phyloP scores from a whole-genome alignment of 148 eudicot species.

The Vaccinium vitisidaea region DNA sequence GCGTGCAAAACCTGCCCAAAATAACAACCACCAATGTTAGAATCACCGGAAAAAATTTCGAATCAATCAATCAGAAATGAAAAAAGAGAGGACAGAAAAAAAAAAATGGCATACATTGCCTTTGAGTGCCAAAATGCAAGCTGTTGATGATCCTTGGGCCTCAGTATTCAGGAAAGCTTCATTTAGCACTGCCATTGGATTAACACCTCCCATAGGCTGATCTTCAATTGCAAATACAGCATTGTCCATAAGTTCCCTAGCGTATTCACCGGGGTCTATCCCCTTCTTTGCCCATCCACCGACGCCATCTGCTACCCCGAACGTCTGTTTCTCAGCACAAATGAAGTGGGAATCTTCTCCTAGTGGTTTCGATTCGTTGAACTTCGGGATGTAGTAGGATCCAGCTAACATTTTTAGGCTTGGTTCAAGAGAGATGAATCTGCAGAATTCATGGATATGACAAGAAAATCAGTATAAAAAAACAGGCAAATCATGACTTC shows the following conservation, averaged over 20 bases:
- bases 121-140: conserved; percentile 8
- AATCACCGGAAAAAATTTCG: neutral
- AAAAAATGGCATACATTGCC: neutral
- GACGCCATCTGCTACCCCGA: conserved; percentile 22
- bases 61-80: neutral
- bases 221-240: neutral
- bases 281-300: conserved; percentile 16
- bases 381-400: conserved; percentile 7
- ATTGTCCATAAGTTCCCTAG: neutral
- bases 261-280: conserved; percentile 14
- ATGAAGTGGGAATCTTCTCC: conserved; percentile 20
- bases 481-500: neutral
- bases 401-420: neutral
- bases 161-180: conserved; percentile 9
- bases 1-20: conserved; percentile 1
- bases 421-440: neutral
- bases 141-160: conserved; percentile 21
- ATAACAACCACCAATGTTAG: neutral
- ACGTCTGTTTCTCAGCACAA: neutral
- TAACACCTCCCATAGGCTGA: neutral
- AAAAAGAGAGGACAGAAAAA: neutral
- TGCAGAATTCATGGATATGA: neutral
- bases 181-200: neutral
- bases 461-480: neutral
- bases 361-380: neutral